Evolutionary conservation across 768 basidiomycete genomes (phyloP), one percentile per base, ranked within the genome.

Genomic region (Podaxis sp.): DNA sequence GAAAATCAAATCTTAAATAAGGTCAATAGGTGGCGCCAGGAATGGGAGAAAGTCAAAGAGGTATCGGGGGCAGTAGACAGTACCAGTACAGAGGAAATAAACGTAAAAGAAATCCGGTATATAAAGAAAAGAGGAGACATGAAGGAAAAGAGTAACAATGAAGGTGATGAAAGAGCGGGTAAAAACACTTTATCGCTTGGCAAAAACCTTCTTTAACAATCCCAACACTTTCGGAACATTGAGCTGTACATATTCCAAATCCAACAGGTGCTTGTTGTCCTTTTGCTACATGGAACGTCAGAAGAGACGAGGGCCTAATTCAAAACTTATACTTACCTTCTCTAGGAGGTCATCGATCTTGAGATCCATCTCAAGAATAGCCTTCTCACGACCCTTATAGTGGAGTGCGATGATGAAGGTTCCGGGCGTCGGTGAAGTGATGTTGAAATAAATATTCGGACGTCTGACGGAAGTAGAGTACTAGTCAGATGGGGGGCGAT

Each of bases 341-440:
- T 99, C 96, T 72, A 98, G 77, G 66, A 99, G 76, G 77, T 99
- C 96, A 75, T 99, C 96, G 69, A 99, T 97, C 80, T 98, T 98
- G 59, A 99, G 84, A 77, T 97, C 95, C 97, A 99, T 99, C 83
- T 99, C 97, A 40, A 99, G 84, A 69, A 99, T 99, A 17, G 97
- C 96, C 79, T 98, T 98, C 72, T 99, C 97, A 19, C 97, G 87
- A 46, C 97, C 97, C 76, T 97, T 98, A 80, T 99, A 99, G 75
- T 99, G 96, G 57, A 99, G 81, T 3, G 96, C 97, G 67, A 99
- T 99, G 74, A 99, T 96, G 76, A 98, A 99, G 8, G 97, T 97
- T 52, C 97, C 97, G 0, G 97, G 96, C 7, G 94, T 93, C 1
- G 97, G 97, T 38, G 96, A 98, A 28, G 93, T 96, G 74, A 99